Conservation (phyloP, 805 yeast genomes). For the Lipomyces orientalis region DNA sequence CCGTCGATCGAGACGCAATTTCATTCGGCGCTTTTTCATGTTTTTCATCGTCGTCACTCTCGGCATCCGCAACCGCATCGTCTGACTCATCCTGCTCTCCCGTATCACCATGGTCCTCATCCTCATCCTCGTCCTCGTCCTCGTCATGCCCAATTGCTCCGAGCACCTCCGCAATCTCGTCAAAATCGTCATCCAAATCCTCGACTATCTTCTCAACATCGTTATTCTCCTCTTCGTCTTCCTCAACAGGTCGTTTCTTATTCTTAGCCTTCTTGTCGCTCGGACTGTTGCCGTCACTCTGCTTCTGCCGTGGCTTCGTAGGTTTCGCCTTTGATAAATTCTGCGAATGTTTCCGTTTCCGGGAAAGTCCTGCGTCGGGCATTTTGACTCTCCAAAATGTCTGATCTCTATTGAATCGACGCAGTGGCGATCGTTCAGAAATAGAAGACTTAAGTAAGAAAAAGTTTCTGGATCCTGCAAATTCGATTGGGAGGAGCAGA, state of each 20-base stretch:
- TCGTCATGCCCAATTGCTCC: slow-evolving; percentile 29
- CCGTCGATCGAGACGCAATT: slow-evolving; percentile 3
- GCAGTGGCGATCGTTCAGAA: no score
- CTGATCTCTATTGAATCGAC: not conserved
- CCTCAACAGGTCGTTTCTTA: not conserved
- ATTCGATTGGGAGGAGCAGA: no score
- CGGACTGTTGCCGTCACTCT: not conserved
- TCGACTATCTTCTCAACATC: slow-evolving; percentile 12
- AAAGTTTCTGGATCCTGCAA: no score
- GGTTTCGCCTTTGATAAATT: not conserved
- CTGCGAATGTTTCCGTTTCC: slow-evolving; percentile 3
- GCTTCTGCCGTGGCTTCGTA: not conserved
- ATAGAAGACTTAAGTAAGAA: no score
- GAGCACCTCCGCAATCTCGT: slow-evolving; percentile 24
- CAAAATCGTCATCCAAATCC: slow-evolving; percentile 27
- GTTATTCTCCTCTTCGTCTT: slow-evolving; percentile 11
- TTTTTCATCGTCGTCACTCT: slow-evolving; percentile 23
- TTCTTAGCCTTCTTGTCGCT: slow-evolving; percentile 2
- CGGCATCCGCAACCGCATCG: slow-evolving; percentile 40
- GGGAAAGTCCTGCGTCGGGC: slow-evolving; percentile 6
- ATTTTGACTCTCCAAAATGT: not conserved
- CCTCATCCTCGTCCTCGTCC: slow-evolving; percentile 43
- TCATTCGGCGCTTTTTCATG: slow-evolving; percentile 14
- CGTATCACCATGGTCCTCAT: slow-evolving; percentile 4
- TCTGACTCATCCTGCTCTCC: slow-evolving; percentile 40